Base-by-base conservation (phyloP, 192 early-diverging fungal genomes). In the Linderina pennispora region DNA sequence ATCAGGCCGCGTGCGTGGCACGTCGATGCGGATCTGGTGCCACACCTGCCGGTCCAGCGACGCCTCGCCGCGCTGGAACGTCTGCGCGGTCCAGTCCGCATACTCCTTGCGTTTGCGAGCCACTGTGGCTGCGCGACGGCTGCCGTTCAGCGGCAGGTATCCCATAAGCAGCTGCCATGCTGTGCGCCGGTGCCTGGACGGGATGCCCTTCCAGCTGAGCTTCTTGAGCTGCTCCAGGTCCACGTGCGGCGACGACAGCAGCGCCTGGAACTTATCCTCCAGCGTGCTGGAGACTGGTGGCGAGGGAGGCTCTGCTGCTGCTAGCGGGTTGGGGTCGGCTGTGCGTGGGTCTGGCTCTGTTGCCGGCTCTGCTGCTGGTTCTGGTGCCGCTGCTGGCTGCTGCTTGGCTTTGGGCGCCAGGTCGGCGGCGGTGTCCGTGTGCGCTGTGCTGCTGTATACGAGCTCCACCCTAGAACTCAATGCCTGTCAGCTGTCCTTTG, bases 11-110 rank as follows among this genome's bases (percentile, higher is more conserved):
- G 96, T 97, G 36, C 96, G 74, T 10, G 88, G 84, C 23, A 99
- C 84, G 74, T 99, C 96, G 41, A 99, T 97, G 49, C 87, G 86
- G 47, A 96, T 93, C 81, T 97, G 96, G 76, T 96, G 96, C 81
- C 85, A 86, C 34, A 99, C 77, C 14, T 75, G 69, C 43, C 86
- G 84, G 56, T 99, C 94, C 40, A 96, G 68, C 1, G 81, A 77
- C 10, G 76, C 81, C 20, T 80, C 82, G 0, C 91, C 92, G 36
- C 76, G 74, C 22, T 83, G 67, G 73, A 89, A 94, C n/a, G 89
- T 81, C 63, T 88, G 89, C 3, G 66, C 56, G 0, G 88, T 80
- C 52, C 82, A 86, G 54, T 99, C 97, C 15, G 74, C 77, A 65
- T 97, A 99, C 58, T 99, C 97, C 40, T 85, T 85, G 41, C 97